Evolutionary conservation across 1,284 basidiomycete species (phyloP), one percentile per base, ranked within the genome.

Genomic region (Ceratobasidium theobromae): DNA sequence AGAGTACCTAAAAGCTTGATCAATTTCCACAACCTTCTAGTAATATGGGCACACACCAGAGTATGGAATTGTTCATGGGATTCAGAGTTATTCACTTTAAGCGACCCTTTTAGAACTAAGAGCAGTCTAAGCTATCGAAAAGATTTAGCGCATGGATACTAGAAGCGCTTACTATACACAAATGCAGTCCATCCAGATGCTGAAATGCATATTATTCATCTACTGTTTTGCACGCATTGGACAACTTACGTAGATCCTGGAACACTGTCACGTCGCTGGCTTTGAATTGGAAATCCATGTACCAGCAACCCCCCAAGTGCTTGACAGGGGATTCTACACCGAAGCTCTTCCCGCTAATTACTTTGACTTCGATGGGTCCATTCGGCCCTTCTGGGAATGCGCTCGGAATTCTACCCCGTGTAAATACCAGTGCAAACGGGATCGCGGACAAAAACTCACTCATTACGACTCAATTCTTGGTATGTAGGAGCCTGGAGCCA

Each of bases 251-350:
- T 48, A 98, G 81, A 3, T 87, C 82, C 74, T 97, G 95, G 79
- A 93, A 97, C 18, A 93, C 81, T 16, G 77, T 79, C n/a, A 81
- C 80, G 3, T 84, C 85, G 23, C 86, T 82, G 67, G 81, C 81
- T 62, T 82, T 79, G 74, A 96, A 87, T 67, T 80, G 84, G 68
- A 91, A 78, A 75, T 97, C 93, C 79, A 96, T 87, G 77, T 88
- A 98, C 89, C 93, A 95, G 76, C 94, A 95, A 1, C 93, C 94
- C 14, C 94, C 95, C 3, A 95, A 84, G 0, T 93, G 90, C 58
- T 89, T 81, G 28, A 98, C 94, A 18, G 93, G 93, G 1, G 92
- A 95, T 73, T 89, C 86, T 9, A 89, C 82, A 8, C 91, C 93
- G 71, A 94, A 85, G 68, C 90, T 91, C 74, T 88, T 87, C 12